Evolutionary conservation across 805 yeast genomes (phyloP), one percentile per base, ranked within the genome.

Genomic region (Yamadazyma philogaea): DNA sequence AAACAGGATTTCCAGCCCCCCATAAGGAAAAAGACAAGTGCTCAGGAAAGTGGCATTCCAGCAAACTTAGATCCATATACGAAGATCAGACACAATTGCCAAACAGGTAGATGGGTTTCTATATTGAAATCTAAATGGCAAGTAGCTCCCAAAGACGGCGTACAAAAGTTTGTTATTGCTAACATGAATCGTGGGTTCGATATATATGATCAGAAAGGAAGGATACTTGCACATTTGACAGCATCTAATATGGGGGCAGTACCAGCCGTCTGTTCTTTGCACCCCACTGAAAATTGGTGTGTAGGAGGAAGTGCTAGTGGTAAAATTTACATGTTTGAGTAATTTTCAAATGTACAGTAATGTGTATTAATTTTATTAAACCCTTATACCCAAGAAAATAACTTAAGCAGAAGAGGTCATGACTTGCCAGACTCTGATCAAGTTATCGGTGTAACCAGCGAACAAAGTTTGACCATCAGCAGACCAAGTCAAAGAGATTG

Each of bases 381-480:
- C 28, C 28, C 28, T 24, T 24, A 24, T 11, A 24, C 28, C 28
- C 28, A 24, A 24, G 24, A 12, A n/a, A 17, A 33, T n/a, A 12
- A 12, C 43, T 61, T 70, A 70, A 63, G 75, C 74, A 50, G 74
- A 70, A 55, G 83, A 75, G 77, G 95, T 87, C 98, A 93, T 93
- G 65, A 93, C 96, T 84, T 93, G 98, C 99, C 99, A 93, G 76
- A 93, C 99, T 81, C 99, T 91, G 82, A 93, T 91, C 72, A 86
- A 82, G 82, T 87, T 87, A 78, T 93, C 99, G 68, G 97, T 90
- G 96, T 93, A 93, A 82, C 99, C 99, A 64, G 98, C 96, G 73
- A 88, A 93, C 77, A 93, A 82, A 85, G 85, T 88, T 82, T 91
- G 98, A 74, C 99, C 99, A 66, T 93, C 99, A 75, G 96, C 91